Evolutionary conservation across 169 alveolate genomes (phyloP).

Genomic region (Eimeria nieschulzi): DNA sequence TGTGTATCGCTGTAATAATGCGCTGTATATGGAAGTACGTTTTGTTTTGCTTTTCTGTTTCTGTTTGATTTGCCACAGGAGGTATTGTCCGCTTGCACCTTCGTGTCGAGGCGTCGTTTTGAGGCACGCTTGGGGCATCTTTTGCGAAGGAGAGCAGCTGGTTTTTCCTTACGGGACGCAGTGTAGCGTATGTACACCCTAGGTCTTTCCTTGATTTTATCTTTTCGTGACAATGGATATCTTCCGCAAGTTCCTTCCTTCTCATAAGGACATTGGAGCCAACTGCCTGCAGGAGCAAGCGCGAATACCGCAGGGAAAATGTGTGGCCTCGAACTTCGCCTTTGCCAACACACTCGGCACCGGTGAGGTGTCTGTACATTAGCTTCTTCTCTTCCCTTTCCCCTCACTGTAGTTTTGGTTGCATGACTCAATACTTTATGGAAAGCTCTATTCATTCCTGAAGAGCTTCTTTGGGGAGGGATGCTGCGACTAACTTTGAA

Average conservation of each 20-base stretch:
- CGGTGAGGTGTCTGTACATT: not conserved
- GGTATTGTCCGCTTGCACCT: too few relatives aligned
- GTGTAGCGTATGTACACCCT: not conserved
- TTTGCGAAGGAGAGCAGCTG: too few relatives aligned
- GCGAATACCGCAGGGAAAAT: constrained; percentile 57
- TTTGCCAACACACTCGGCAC: constrained; percentile 70
- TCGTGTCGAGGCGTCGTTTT: too few relatives aligned
- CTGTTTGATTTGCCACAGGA: not conserved
- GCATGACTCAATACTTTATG: too few relatives aligned
- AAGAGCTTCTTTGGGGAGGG: too few relatives aligned
- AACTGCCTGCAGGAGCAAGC: not conserved
- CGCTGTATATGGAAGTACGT: not conserved
- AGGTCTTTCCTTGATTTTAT: not conserved
- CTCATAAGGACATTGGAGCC: not conserved
- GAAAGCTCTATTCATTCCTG: too few relatives aligned
- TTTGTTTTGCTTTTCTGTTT: not conserved
- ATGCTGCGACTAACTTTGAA: not conserved
- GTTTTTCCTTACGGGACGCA: not conserved
- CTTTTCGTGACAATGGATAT: constrained; percentile 41
- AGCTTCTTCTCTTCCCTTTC: not conserved
- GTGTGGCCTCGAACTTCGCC: constrained; percentile 49
- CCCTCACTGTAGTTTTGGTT: not conserved
- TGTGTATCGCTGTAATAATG: not conserved
- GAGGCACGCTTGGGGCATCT: too few relatives aligned
- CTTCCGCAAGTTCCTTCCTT: constrained; percentile 59